Evolutionary conservation across 345 rosid species (phyloP), one percentile per base, ranked within the genome.

Genomic region (Eucalyptus leucophloia): DNA sequence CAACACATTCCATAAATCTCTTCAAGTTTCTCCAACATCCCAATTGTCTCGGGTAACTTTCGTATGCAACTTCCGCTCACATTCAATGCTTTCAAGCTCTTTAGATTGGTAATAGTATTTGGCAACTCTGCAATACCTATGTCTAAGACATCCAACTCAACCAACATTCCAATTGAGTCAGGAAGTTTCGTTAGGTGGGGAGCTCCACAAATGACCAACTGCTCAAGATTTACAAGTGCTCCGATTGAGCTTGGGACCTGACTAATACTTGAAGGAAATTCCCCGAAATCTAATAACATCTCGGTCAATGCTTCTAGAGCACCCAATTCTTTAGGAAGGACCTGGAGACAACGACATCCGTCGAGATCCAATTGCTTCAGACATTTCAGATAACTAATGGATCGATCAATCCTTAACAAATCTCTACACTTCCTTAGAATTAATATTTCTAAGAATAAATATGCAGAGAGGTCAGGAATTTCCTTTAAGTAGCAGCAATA

Each of bases 381-480:
- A 30, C 2, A 2, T 62, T 4, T 62, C 3, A 62, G 2, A 62
- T 4, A 4, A 62, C 72, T 4, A 62, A 62, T 62, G 4, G 72
- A 62, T 62, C 18, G 15, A 14, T 62, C 9, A 14, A 62, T 62
- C 9, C 18, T 12, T 62, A 62, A 30, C 72, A 62, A 13, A 30
- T 4, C 1, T 0, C 0, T 0, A 7, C 72, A 30, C 2, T 0
- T 2, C 3, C 4, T 2, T 14, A 30, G 5, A 14, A 30, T 6
- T 62, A 14, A 62, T 30, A 14, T 62, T 30, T 62, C 72, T 7
- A 30, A 30, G 5, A 8, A 30, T 6, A 30, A 30, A 30, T 62
- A 62, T 62, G 18, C 3, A 30, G 34, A 14, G 34, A 62, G 34
- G 69, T 62, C 19, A 13, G 34, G 72, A 62, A 0, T 62, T 30